These are phyloP conservation scores for Chiua sp. DNA, from an alignment of 1,284 basidiomycete genomes.

Conservation along the genomic window DNA sequence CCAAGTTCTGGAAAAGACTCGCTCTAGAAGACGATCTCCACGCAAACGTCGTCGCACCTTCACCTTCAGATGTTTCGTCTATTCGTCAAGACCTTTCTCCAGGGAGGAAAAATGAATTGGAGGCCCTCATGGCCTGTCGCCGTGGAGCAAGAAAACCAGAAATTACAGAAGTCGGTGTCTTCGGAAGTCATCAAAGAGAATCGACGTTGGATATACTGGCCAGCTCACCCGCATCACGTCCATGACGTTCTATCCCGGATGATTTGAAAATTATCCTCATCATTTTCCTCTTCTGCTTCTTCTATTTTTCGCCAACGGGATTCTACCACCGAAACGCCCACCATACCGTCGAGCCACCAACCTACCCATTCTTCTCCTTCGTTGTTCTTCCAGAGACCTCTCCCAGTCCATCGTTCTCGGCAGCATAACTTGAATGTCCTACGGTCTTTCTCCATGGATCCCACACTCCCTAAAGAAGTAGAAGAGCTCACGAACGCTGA, in stretches of 20 bases:
- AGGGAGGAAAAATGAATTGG: constrained; percentile 46
- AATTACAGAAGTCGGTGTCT: constrained; percentile 27
- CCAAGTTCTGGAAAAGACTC: constrained; percentile 54
- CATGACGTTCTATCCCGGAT: constrained; percentile 3
- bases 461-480: constrained; percentile 16
- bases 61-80: constrained; percentile 56
- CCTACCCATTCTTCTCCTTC: constrained; percentile 19
- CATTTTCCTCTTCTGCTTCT: too few species aligned
- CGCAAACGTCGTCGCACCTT: constrained; percentile 49
- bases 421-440: constrained; percentile 31
- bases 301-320: constrained; percentile 11
- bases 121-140: constrained; percentile 40
- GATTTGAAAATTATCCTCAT: too few species aligned
- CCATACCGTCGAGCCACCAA: constrained; percentile 17
- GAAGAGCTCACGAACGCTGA: constrained; percentile 15
- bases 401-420: constrained; percentile 34
- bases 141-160: constrained; percentile 17
- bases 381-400: constrained; percentile 21
- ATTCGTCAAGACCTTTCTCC: constrained; percentile 46
- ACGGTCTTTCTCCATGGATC: constrained; percentile 27
- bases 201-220: constrained; percentile 27
- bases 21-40: constrained; percentile 43
- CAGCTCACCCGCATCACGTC: constrained; percentile 30
- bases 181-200: constrained; percentile 21
- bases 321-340: constrained; percentile 22